phyloP scores from a whole-genome alignment of 1,284 basidiomycete genomes.

The Sutorius eximius region DNA sequence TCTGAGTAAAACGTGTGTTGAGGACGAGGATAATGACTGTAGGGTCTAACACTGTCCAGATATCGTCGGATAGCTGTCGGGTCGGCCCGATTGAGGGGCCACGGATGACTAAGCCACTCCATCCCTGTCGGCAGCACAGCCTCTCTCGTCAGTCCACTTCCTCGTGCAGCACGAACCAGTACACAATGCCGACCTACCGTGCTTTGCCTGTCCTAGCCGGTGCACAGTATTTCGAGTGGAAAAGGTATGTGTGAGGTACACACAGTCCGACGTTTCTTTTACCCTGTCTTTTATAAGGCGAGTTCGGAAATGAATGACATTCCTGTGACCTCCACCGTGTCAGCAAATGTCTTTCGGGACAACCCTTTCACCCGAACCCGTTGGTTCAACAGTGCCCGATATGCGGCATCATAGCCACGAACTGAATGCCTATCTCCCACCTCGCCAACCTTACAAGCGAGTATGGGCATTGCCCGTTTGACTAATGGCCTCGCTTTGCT shows the following conservation, averaged over 20 bases:
- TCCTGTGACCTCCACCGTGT: constrained; percentile 29
- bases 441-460: constrained; percentile 25
- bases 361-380: constrained; percentile 35
- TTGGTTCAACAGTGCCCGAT: constrained; percentile 29
- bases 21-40: constrained; percentile 31
- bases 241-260: constrained; percentile 28
- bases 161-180: constrained; percentile 20
- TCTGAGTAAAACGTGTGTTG: constrained; percentile 46
- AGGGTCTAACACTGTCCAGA: constrained; percentile 28
- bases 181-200: constrained; percentile 22
- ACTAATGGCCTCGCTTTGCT: constrained; percentile 31
- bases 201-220: constrained; percentile 1
- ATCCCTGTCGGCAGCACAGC: constrained; percentile 28
- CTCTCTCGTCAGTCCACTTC: constrained; percentile 22
- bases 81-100: constrained; percentile 35
- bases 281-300: constrained; percentile 33
- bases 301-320: constrained; percentile 37
- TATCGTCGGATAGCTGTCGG: constrained; percentile 37
- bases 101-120: constrained; percentile 37
- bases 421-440: constrained; percentile 16
- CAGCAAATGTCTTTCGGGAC: constrained; percentile 29
- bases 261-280: constrained; percentile 10
- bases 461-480: constrained; percentile 33
- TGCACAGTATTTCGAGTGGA: constrained; percentile 9
- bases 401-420: constrained; percentile 31